Evolutionary conservation across 2,329 filamentous ascomycete genomes (phyloP), one percentile per base, ranked within the genome.

Genomic region (Lecanosticta acicola): DNA sequence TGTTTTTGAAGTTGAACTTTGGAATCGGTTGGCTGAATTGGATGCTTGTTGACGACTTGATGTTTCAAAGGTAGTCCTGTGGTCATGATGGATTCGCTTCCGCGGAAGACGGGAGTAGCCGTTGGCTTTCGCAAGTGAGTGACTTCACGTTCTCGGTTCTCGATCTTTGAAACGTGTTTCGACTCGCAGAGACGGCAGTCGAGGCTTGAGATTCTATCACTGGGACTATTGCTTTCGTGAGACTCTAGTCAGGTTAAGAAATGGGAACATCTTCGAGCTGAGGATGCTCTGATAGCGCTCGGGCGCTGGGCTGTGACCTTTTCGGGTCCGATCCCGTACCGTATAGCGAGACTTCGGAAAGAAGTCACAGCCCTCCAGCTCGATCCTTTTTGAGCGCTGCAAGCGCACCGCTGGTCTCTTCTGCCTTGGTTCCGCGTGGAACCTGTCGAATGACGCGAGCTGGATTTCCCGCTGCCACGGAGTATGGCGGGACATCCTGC

Each of bases 401-500:
- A 26, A 56, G 26, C 21, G 62, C 62, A 40, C 60, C 62, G 43
- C 57, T 64, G 1, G 57, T 60, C 20, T 49, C 39, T 24, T 52
- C 60, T 8, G 49, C 57, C 16, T 62, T 51, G 1, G 60, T 64
- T 2, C 51, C 51, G 21, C 58, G 45, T 2, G 60, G 60, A 1
- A 54, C 60, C 37, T 64, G 56, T 37, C 52, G 57, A 41, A 85
- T 65, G 13, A 84, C 65, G 39, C 72, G 74, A 9, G 82, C 83
- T 32, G 84, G 84, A 56, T 85, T 87, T 0, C 84, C 84, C 14
- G 73, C 82, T 1, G 80, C 81, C 10, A 83, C 73, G 7, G 74
- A 75, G 52, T 79, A 81, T 5, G 77, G 74, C 3, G 79, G 75
- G n/a, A 87, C 77, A 64, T 84, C 73, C 68, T 71, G 39, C 2